Evolutionary conservation across 1,139 yeast species (phyloP).

Genomic region (Kodamaea sp.): DNA sequence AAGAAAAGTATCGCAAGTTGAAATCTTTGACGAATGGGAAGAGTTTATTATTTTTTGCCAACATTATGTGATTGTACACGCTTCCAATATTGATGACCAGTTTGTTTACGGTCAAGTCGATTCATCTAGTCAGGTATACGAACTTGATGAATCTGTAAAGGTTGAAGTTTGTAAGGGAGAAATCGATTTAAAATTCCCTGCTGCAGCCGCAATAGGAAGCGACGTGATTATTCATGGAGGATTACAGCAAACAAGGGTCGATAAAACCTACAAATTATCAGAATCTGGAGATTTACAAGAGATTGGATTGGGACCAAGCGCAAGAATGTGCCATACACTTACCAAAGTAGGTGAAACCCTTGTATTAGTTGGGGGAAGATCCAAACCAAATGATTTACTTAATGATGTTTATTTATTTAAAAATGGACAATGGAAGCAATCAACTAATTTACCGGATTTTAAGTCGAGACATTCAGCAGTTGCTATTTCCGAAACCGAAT

Average conservation of each 20-base stretch:
- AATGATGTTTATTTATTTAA: conserved; percentile 26
- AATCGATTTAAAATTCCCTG: conserved; percentile 47
- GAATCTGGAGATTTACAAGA: conserved; percentile 1
- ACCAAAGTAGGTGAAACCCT: conserved; percentile 27
- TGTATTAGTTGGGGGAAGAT: conserved; percentile 66
- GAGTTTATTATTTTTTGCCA: conserved; percentile 76
- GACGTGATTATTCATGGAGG: conserved; percentile 53
- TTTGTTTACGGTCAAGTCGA: conserved; percentile 2
- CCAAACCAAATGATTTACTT: conserved; percentile 51
- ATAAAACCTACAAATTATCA: conserved; percentile 16
- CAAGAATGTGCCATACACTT: conserved; percentile 62
- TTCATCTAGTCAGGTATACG: not conserved
- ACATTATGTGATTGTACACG: conserved; percentile 69
- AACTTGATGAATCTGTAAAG: conserved; percentile 9
- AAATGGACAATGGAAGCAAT: conserved; percentile 35
- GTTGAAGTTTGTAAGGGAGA: conserved; percentile 4
- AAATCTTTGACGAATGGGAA: conserved; percentile 81
- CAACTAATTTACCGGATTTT: conserved; percentile 44
- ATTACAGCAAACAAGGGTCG: conserved; percentile 41
- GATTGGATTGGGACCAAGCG: conserved; percentile 20
- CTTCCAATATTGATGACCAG: conserved; percentile 38
- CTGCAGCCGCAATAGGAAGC: conserved; percentile 22
- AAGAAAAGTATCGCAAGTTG: conserved; percentile 45
- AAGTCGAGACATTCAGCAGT: conserved; percentile 55
- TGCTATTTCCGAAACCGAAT: conserved; percentile 25